These are phyloP conservation scores for Chrysoporthe puriensis DNA, from an alignment of 2,329 filamentous ascomycete species.

Conservation along the genomic window DNA sequence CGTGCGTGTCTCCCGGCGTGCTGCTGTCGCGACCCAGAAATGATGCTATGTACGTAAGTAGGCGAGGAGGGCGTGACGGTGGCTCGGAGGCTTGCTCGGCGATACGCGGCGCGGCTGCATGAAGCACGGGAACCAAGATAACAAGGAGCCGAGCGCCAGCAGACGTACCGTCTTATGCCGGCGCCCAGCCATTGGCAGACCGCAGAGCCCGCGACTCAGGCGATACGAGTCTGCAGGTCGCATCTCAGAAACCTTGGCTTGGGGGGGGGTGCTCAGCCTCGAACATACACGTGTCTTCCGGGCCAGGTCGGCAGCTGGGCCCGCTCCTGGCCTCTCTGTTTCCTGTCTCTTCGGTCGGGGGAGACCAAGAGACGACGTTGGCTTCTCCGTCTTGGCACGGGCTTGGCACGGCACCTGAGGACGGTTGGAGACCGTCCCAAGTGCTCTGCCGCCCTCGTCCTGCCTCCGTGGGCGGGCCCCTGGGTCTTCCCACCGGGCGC, in stretches of 20 bases:
- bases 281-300: not conserved
- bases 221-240: not conserved
- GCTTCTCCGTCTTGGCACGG: conserved; percentile 20
- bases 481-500: not conserved
- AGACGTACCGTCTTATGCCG: not conserved
- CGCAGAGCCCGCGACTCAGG: not conserved
- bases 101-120: not conserved
- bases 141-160: not conserved
- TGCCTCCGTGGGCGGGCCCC: not conserved
- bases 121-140: not conserved
- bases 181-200: not conserved
- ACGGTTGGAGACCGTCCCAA: not conserved
- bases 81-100: conserved; percentile 10
- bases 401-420: conserved; percentile 9
- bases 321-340: not conserved
- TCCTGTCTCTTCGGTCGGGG: not conserved
- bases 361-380: conserved; percentile 14
- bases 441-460: not conserved
- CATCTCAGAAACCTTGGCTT: too few species aligned
- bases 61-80: not conserved
- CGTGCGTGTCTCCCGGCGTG: too few species aligned
- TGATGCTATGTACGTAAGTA: too few species aligned
- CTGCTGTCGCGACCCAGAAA: too few species aligned
- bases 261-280: not conserved
- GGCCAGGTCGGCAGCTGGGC: not conserved